Evolutionary conservation across 2,329 filamentous ascomycete species (phyloP), one percentile per base, ranked within the genome.

Genomic region (Myriangium duriaei): DNA sequence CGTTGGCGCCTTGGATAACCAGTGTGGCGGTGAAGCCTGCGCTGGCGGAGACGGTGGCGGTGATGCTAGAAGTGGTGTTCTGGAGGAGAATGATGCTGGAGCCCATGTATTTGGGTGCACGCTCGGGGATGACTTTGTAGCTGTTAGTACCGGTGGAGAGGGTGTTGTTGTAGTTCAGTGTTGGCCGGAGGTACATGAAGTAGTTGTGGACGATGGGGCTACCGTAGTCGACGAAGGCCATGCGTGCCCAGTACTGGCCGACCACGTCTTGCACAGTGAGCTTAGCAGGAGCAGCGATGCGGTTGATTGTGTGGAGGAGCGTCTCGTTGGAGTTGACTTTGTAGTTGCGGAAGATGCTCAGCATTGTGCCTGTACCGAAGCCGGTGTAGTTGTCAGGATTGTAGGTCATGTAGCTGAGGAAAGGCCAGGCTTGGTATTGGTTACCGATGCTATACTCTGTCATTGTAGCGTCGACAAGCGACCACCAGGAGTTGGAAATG

Each of bases 371-470:
- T 15, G 42, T 40, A 5, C 52, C 52, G 9, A 53, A 43, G 1
- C 46, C 47, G 9, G 42, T 44, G 38, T 60, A 62, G 15, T 57
- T 49, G 46, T 69, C 67, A 0, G 59, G 67, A 49, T 70, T 70
- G 45, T 64, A 60, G 28, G 62, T 61, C 36, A 71, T 50, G 48
- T 68, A 71, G 1, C 60, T 51, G 19, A 71, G 48, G 43, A 71
- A 67, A 0, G 67, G 68, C 65, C 65, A 71, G 1, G 67, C 62
- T 42, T 69, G 56, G 51, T 71, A 71, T 48, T 69, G 65, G 51
- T 71, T 71, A 10, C 61, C 67, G 2, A 54, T 51, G 19, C 51
- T 49, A 1, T 11, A 11, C 21, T 26, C 21, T 7, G 7, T 26
- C 7, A 7, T 26, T 0, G 46, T 42, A 0, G 59, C 55, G 3